These are phyloP conservation scores for Gaeumannomyces sp. DNA, from an alignment of 2,329 filamentous ascomycete species.

Conservation along the genomic window DNA sequence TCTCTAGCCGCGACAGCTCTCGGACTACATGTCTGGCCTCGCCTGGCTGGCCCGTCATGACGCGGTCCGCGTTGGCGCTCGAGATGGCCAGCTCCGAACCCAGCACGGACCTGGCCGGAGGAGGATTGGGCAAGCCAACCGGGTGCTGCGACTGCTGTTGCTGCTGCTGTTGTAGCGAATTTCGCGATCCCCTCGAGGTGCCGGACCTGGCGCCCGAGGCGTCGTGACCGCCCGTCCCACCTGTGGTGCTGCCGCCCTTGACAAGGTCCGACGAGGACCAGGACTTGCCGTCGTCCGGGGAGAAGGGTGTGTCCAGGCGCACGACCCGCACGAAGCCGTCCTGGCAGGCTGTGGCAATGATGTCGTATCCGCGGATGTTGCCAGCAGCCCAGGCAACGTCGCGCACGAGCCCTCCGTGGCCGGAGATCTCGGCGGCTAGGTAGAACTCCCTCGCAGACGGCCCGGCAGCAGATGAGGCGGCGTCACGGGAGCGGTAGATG, in stretches of 20 bases:
- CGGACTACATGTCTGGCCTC: constrained; percentile 58
- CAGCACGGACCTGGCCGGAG: constrained; percentile 5
- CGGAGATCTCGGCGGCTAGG: constrained; percentile 67
- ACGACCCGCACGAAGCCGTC: constrained; percentile 90
- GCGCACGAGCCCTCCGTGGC: constrained; percentile 71
- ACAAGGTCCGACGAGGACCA: constrained; percentile 43
- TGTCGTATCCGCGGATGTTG: constrained; percentile 82
- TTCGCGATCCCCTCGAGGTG: constrained; percentile 17
- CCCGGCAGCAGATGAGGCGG: not conserved
- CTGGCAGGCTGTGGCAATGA: constrained; percentile 86
- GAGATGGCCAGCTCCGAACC: constrained; percentile 17
- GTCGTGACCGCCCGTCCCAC: constrained; percentile 13
- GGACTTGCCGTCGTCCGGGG: constrained; percentile 39
- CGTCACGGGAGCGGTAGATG: constrained; percentile 69
- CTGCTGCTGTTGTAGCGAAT: constrained; percentile 14
- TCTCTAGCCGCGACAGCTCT: constrained; percentile 61
- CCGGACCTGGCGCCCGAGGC: not conserved
- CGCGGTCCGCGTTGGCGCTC: constrained; percentile 39
- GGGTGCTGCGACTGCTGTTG: constrained; percentile 20
- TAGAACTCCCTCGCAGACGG: constrained; percentile 69
- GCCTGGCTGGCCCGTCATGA: constrained; percentile 53
- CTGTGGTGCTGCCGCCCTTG: constrained; percentile 28
- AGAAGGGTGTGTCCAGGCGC: constrained; percentile 59
- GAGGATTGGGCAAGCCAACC: not conserved
- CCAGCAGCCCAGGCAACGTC: constrained; percentile 92